Percentiles rank a stretch among this genome's conserved stretches.
These are phyloP conservation scores for Paraconiothyrium sp. DNA, from an alignment of 2,329 filamentous ascomycete species.

Conservation along the genomic window DNA sequence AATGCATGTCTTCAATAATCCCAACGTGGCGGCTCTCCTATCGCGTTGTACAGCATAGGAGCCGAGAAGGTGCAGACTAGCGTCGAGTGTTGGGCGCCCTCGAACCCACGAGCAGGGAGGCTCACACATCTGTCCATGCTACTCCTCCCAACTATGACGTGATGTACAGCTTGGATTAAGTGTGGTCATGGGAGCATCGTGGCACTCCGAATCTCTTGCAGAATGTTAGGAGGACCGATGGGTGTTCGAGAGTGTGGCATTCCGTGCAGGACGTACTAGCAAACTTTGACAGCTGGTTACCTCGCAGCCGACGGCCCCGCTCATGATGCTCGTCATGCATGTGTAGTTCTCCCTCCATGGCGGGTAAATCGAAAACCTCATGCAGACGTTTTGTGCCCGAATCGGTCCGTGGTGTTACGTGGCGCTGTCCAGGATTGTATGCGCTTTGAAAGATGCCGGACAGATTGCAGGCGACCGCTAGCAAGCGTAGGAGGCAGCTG, in stretches of 20 bases:
- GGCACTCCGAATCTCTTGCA: background rate
- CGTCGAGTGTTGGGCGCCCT: background rate
- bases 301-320: constrained; percentile 6
- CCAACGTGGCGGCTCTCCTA: background rate
- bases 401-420: constrained; percentile 2
- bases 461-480: constrained; percentile 1
- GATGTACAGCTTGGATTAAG: background rate
- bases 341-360: background rate
- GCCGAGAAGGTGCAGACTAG: background rate
- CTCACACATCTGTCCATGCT: background rate
- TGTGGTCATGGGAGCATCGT: background rate
- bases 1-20: constrained; percentile 8
- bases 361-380: constrained; percentile 13
- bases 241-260: background rate
- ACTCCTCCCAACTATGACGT: background rate
- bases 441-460: background rate
- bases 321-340: background rate
- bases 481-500: background rate
- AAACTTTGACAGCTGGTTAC: constrained; percentile 1
- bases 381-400: background rate
- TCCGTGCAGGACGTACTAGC: constrained; percentile 1
- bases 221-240: background rate
- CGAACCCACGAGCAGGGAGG: no score
- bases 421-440: background rate
- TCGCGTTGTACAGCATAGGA: background rate